Percentiles rank a stretch among this genome's conserved stretches.
Evolutionary conservation across 305 asterid genomes (phyloP).

Genomic region (Fraxinus dipetala): DNA sequence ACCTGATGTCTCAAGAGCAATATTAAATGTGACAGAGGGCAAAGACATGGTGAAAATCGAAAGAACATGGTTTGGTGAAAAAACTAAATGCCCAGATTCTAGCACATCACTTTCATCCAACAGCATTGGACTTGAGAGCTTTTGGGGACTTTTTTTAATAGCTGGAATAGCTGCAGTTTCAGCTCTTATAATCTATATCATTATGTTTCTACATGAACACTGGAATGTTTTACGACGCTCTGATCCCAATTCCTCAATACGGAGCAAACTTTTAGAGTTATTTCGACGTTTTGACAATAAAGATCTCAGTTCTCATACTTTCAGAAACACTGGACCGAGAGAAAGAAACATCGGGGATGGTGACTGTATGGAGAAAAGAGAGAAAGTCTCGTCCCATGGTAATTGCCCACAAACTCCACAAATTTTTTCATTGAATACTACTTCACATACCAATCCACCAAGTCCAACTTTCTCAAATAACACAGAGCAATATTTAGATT

Average conservation of each 20-base stretch:
- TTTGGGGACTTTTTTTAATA: slow-evolving; percentile 43
- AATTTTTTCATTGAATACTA: neutral
- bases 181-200: slow-evolving; percentile 17
- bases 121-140: slow-evolving; percentile 43
- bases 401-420: slow-evolving; percentile 23
- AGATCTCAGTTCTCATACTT: slow-evolving; percentile 18
- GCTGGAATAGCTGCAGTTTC: slow-evolving; percentile 17
- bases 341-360: slow-evolving; percentile 4
- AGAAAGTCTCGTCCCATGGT: neutral
- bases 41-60: slow-evolving; percentile 37
- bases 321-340: slow-evolving; percentile 5
- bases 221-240: slow-evolving; percentile 18
- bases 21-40: slow-evolving; percentile 42
- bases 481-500: neutral
- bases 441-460: slow-evolving; percentile 25
- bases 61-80: slow-evolving; percentile 33
- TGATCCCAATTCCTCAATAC: slow-evolving; percentile 6
- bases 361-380: slow-evolving; percentile 2
- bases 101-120: slow-evolving; percentile 25
- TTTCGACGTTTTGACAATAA: slow-evolving; percentile 21
- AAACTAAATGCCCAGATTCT: slow-evolving; percentile 31
- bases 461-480: slow-evolving; percentile 22
- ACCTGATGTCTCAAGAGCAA: slow-evolving; percentile 41
- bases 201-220: slow-evolving; percentile 27
- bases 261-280: slow-evolving; percentile 15